A percentile compares a stretch with the other conserved stretches of the same genome.
Evolutionary conservation across 805 yeast species (phyloP).

Genomic region (Suhomyces prunicola): DNA sequence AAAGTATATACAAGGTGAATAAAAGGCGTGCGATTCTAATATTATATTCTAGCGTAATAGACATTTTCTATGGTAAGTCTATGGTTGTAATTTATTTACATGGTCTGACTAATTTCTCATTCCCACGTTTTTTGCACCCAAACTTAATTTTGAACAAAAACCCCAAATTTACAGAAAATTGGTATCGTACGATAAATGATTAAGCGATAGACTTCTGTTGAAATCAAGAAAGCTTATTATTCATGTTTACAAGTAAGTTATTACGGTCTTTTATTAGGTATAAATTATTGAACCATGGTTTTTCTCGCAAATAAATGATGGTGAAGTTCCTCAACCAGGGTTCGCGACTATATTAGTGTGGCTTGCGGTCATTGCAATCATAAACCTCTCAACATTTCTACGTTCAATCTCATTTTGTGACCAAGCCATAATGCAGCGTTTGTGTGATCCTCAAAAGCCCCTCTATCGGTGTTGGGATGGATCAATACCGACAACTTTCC

Average conservation of each 20-base stretch:
- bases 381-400: not conserved
- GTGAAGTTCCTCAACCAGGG: no score
- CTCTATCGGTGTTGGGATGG: constrained; percentile 47
- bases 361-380: not conserved
- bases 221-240: not conserved
- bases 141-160: not conserved
- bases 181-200: no score
- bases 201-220: no score
- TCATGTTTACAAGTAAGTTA: not conserved
- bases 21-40: not conserved
- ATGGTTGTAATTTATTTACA: not conserved
- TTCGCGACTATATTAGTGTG: not conserved
- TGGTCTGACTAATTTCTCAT: not conserved
- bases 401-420: constrained; percentile 30
- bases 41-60: not conserved
- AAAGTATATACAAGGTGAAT: not conserved
- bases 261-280: not conserved
- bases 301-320: no score
- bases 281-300: no score
- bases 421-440: constrained; percentile 58
- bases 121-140: not conserved
- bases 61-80: no score
- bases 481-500: constrained; percentile 50
- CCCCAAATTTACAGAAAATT: not conserved
- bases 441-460: constrained; percentile 49